Percentiles rank a stretch among this genome's conserved stretches.
Evolutionary conservation across 177 flowering plant species (phyloP).

Genomic region (Vitis hybrid): DNA sequence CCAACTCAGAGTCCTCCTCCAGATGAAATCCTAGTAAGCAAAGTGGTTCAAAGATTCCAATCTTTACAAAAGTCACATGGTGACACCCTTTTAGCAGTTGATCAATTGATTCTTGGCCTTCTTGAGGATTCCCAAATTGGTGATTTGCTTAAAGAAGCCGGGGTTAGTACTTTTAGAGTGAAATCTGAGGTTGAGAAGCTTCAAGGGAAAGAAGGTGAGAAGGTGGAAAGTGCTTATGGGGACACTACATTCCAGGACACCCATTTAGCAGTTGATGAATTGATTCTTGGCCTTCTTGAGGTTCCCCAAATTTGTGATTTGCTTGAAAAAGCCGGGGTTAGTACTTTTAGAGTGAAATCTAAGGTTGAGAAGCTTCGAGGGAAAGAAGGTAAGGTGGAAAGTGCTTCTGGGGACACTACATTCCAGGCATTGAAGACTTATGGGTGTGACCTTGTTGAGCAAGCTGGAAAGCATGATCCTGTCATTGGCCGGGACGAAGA

Average conservation of each 20-base stretch:
- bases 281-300: no score
- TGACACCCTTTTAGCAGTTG: constrained; percentile 81
- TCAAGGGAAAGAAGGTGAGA: constrained; percentile 79
- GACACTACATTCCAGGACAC: no score
- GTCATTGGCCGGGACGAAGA: constrained; percentile 95
- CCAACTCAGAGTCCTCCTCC: constrained; percentile 88
- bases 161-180: constrained; percentile 54
- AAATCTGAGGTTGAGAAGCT: constrained; percentile 86
- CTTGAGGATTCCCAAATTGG: constrained; percentile 86
- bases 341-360: no score
- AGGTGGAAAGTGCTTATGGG: no score
- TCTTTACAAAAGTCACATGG: constrained; percentile 69
- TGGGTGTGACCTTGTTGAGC: constrained; percentile 87
- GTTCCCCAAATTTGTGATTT: no score
- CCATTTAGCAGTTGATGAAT: no score
- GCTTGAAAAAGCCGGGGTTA: no score
- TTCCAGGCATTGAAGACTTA: constrained; percentile 90
- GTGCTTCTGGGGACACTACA: constrained; percentile 80
- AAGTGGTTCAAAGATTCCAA: constrained; percentile 74
- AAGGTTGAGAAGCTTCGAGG: no score
- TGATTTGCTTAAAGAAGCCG: constrained; percentile 77
- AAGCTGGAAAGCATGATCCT: constrained; percentile 89
- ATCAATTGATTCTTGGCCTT: constrained; percentile 76
- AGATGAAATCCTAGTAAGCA: constrained; percentile 74
- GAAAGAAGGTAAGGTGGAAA: no score